Evolutionary conservation across 371 early-diverging fungal species (phyloP), one percentile per base, ranked within the genome.

Genomic region (Parasitella parasitica): DNA sequence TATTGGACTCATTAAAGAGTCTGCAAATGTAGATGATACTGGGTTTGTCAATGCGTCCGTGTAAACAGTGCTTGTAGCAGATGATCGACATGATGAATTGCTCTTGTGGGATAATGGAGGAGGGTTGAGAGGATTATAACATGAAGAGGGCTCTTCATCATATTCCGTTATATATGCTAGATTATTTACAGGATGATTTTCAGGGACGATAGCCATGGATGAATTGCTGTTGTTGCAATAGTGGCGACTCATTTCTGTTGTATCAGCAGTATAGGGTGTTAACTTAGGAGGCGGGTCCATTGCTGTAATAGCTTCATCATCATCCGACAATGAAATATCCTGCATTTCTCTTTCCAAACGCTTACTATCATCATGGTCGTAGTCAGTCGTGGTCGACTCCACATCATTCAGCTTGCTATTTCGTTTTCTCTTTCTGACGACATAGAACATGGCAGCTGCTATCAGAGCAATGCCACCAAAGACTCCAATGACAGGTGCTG

Each of bases 401-500:
- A n/a, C n/a, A n/a, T n/a, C n/a, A n/a, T n/a, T n/a, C 51, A 30
- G 4, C 28, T 32, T 51, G 32, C 56, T 55, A 8, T 55, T 26
- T 24, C 58, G 46, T 22, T 55, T 67, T 50, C 48, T 58, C n/a
- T 63, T 59, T 11, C 59, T 51, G 11, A 39, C 50, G 4, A 59
- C 22, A 11, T 54, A 35, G 50, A 67, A 59, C 59, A 67, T 59
- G 7, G 57, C 63, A 26, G 56, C 51, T 28, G 58, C 63, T 13
- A 63, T 43, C 4, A 67, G 27, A 26, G 55, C 63, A 41, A 63
- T 43, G 32, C 63, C 68, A 16, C 58, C 59, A 54, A 63, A 50
- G 6, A 63, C 28, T 11, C 68, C 50, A 13, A 67, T 30, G 13
- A 59, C 27, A n/a, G 63, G 54, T 24, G 50, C 56, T 24, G 46